These are phyloP conservation scores for Talaromyces wortmannii DNA, from an alignment of 495 filamentous ascomycete species.

Conservation along the genomic window DNA sequence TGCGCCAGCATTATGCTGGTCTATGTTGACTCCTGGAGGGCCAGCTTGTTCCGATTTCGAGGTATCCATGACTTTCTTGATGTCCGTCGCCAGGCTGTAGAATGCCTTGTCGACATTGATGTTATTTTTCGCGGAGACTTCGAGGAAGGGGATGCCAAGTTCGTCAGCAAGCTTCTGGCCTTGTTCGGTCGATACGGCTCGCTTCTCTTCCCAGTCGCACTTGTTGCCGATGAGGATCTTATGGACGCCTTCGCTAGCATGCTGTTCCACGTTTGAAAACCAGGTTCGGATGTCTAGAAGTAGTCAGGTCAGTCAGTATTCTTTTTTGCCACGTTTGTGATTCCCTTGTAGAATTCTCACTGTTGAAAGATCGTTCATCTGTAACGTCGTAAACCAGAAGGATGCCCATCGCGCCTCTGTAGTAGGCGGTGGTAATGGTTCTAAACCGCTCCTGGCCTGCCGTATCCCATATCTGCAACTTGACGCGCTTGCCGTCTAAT, in stretches of 20 bases:
- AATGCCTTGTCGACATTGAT: conserved; percentile 99
- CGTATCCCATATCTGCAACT: conserved; percentile 99
- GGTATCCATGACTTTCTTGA: conserved; percentile 80
- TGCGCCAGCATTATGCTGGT: conserved; percentile 52
- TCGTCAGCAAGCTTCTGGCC: conserved; percentile 93
- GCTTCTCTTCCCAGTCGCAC: conserved; percentile 99
- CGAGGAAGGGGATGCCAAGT: conserved; percentile 95
- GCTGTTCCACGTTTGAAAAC: conserved; percentile 99
- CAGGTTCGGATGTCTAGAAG: conserved; percentile 89
- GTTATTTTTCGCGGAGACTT: conserved; percentile 97
- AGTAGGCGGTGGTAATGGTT: conserved; percentile 98
- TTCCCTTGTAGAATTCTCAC: conserved; percentile 45
- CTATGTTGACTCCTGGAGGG: conserved; percentile 62
- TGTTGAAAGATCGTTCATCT: conserved; percentile 94
- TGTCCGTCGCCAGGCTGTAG: conserved; percentile 89
- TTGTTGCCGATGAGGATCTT: conserved; percentile 99
- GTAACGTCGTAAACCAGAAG: conserved; percentile 98
- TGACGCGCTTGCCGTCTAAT: conserved; percentile 94
- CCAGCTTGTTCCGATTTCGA: conserved; percentile 69
- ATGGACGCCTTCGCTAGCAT: conserved; percentile 98
- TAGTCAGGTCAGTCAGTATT: neutral
- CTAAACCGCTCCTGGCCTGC: conserved; percentile 97
- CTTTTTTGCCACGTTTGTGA: neutral
- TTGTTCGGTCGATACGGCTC: conserved; percentile 84
- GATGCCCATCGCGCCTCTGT: conserved; percentile 97